These are phyloP conservation scores for Lachnellula arida DNA, from an alignment of 2,329 filamentous ascomycete species.

Conservation along the genomic window DNA sequence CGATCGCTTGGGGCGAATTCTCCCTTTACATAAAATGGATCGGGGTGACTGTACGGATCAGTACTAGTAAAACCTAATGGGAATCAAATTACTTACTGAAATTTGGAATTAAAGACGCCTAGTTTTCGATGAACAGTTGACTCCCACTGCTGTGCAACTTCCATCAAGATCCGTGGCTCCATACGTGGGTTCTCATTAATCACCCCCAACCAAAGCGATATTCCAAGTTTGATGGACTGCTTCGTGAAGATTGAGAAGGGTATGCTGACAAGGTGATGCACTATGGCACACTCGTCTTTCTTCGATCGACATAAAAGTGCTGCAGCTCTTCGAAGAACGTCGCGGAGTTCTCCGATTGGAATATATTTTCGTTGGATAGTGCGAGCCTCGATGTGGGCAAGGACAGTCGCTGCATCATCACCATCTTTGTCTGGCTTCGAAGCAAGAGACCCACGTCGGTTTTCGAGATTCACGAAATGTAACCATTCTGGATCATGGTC, in stretches of 20 bases:
- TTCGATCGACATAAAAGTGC: constrained; percentile 77
- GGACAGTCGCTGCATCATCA: constrained; percentile 56
- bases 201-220: constrained; percentile 93
- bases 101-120: constrained; percentile 72
- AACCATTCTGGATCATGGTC: constrained; percentile 65
- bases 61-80: constrained; percentile 29
- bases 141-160: constrained; percentile 91
- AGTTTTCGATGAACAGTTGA: constrained; percentile 69
- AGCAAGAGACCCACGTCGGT: constrained; percentile 35
- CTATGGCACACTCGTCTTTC: constrained; percentile 70
- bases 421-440: constrained; percentile 51
- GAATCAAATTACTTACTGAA: constrained; percentile 49
- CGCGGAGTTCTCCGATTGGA: constrained; percentile 69
- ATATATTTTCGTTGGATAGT: constrained; percentile 66
- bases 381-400: constrained; percentile 69
- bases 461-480: constrained; percentile 52
- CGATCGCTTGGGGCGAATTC: constrained; percentile 92
- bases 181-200: constrained; percentile 92
- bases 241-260: constrained; percentile 93
- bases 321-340: constrained; percentile 78
- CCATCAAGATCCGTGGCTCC: constrained; percentile 78
- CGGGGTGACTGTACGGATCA: constrained; percentile 52
- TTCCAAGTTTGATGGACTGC: constrained; percentile 89
- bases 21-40: constrained; percentile 86
- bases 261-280: constrained; percentile 84